These are phyloP conservation scores for Quercus wislizeni DNA, from an alignment of 306 rosid species.

Conservation along the genomic window DNA sequence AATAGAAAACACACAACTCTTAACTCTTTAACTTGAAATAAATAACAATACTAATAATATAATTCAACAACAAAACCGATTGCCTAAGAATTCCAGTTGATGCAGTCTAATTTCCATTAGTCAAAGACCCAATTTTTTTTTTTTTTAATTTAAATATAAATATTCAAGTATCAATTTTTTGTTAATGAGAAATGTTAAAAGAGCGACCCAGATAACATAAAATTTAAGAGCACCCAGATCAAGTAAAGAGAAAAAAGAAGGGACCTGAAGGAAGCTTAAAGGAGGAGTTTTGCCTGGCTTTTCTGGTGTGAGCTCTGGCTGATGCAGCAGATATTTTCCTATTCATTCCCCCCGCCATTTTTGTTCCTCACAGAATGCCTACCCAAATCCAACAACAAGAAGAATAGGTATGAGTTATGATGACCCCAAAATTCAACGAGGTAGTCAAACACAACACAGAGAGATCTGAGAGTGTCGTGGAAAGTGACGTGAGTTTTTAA, in stretches of 20 bases:
- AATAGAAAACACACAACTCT: background rate
- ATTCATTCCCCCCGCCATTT: conserved; percentile 29
- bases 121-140: background rate
- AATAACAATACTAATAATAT: no score
- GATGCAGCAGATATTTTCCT: conserved; percentile 79
- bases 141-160: background rate
- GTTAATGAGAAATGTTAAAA: background rate
- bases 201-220: background rate
- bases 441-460: background rate
- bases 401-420: no score
- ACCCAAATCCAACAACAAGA: background rate
- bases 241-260: background rate
- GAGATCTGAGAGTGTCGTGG: background rate
- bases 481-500: no score
- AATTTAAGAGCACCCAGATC: background rate
- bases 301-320: conserved; percentile 77
- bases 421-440: background rate
- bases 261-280: conserved; percentile 54
- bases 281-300: conserved; percentile 41
- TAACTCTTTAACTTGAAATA: background rate
- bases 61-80: background rate
- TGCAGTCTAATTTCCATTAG: background rate
- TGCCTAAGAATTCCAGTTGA: background rate
- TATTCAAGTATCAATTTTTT: background rate
- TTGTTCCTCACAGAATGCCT: background rate